These are phyloP conservation scores for Agaricus blazei DNA, from an alignment of 768 basidiomycete species.

Conservation along the genomic window DNA sequence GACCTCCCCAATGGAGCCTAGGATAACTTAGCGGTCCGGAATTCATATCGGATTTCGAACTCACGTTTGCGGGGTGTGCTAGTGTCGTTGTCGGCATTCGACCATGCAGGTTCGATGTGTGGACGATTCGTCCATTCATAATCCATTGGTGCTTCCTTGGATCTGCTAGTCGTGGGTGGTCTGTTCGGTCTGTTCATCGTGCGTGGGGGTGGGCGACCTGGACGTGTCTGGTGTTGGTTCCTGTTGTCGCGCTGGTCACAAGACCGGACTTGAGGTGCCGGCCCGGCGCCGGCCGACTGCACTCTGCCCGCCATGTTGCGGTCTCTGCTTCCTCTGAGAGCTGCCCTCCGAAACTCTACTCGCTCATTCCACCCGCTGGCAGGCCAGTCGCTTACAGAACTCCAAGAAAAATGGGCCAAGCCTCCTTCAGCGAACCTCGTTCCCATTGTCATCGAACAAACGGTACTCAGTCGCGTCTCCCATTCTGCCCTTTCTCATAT, in stretches of 20 bases:
- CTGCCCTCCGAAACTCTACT: conserved; percentile 5
- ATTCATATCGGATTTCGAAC: conserved; percentile 17
- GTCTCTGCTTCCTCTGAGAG: conserved; percentile 15
- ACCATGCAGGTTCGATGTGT: conserved; percentile 56
- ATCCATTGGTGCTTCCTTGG: conserved; percentile 85
- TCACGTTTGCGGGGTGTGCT: conserved; percentile 66
- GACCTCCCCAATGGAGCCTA: conserved; percentile 36
- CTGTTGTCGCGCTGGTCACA: conserved; percentile 35
- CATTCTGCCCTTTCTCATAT: not conserved
- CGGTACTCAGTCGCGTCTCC: conserved; percentile 37
- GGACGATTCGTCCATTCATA: conserved; percentile 78
- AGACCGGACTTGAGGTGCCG: conserved; percentile 9
- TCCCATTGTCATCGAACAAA: conserved; percentile 92
- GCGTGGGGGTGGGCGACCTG: not conserved
- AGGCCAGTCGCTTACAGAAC: conserved; percentile 29
- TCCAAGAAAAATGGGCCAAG: conserved; percentile 28
- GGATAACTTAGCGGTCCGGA: conserved; percentile 8
- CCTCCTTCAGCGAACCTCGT: conserved; percentile 63
- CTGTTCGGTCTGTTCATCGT: conserved; percentile 11
- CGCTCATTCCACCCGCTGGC: conserved; percentile 55
- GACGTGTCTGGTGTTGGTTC: conserved; percentile 11
- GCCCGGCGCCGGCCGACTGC: not conserved
- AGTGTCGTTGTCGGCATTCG: conserved; percentile 34
- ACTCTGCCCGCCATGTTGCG: conserved; percentile 14
- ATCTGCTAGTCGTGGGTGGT: conserved; percentile 33